Evolutionary conservation across 164 flowering plant species (phyloP), one percentile per base, ranked within the genome.

Genomic region (Piper betle): DNA sequence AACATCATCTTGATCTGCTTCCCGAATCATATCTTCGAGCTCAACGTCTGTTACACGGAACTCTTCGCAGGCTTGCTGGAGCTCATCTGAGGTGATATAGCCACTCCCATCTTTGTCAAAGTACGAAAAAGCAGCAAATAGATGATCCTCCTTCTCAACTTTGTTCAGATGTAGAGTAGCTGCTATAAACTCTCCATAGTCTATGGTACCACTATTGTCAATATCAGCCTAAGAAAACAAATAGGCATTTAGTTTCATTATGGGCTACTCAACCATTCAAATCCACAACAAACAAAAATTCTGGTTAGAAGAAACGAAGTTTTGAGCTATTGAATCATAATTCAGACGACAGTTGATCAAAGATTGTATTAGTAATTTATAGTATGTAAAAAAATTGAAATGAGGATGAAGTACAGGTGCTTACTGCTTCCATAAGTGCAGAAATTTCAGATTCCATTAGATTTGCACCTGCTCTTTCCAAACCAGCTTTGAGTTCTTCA

Each of bases 401-500:
- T 39, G 42, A 57, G 57, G 0, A 16, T 18, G 37, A 59, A 52
- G 20, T 10, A 25, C 33, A 25, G 5, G 58, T 38, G 73, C 91
- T 83, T 75, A 92, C 97, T n/a, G 96, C 84, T 55, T 86, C 75
- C 97, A 92, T 84, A 55, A 92, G 71, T 60, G 79, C 78, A 62
- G 70, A 65, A 58, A 86, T 84, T 68, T 92, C 96, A n/a, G 89
- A 78, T 60, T 92, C 94, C 37, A 74, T 72, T 25, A 92, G 86
- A 73, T 81, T 83, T 19, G 93, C 88, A 15, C 97, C 97, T 25
- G 78, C 84, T 79, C 73, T 83, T 70, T 77, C 75, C 60, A 92
- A 67, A n/a, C 97, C 97, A 39, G 56, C 78, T 67, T 83, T 89
- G 55, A 92, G 96, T 68, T 92, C 98, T 65, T 89, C 97, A 62